Conservation (phyloP, 768 basidiomycete genomes). For the Tylopilus felleus region DNA sequence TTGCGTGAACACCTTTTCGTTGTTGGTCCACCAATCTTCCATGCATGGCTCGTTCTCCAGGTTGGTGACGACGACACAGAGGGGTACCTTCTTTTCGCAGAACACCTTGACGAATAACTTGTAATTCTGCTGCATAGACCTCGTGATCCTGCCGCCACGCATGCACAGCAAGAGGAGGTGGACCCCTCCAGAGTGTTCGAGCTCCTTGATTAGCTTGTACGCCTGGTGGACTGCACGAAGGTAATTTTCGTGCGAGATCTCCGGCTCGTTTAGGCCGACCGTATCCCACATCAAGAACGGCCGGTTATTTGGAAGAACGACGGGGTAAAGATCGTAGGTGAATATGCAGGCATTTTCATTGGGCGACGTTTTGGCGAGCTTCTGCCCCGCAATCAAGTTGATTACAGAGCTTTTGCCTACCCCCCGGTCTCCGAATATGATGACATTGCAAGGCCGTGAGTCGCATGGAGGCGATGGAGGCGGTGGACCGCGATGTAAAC, state of each 20-base stretch:
- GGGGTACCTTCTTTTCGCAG: constrained; percentile 37
- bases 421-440: constrained; percentile 30
- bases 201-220: constrained; percentile 31
- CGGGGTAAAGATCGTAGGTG: constrained; percentile 20
- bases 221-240: constrained; percentile 29
- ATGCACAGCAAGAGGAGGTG: constrained; percentile 39
- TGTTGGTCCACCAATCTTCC: constrained; percentile 39
- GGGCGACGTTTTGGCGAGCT: constrained; percentile 29
- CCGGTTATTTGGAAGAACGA: constrained; percentile 11
- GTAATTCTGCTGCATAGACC: constrained; percentile 37
- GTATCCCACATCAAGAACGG: constrained; percentile 32
- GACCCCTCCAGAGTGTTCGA: constrained; percentile 34
- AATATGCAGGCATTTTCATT: constrained; percentile 37
- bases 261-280: constrained; percentile 30
- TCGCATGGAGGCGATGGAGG: constrained; percentile 18
- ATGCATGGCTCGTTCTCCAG: constrained; percentile 36
- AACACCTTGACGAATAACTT: constrained; percentile 37
- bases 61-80: constrained; percentile 37
- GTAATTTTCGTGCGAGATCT: constrained; percentile 15
- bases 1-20: constrained; percentile 28
- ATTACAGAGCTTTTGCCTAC: constrained; percentile 40
- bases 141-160: constrained; percentile 37
- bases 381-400: constrained; percentile 36
- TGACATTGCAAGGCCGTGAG: constrained; percentile 17
- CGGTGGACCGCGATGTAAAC: constrained; percentile 4